Percentiles rank a stretch among this genome's conserved stretches.
Conservation (phyloP, 169 alveolate species). For the Plasmodium vivax region DNA sequence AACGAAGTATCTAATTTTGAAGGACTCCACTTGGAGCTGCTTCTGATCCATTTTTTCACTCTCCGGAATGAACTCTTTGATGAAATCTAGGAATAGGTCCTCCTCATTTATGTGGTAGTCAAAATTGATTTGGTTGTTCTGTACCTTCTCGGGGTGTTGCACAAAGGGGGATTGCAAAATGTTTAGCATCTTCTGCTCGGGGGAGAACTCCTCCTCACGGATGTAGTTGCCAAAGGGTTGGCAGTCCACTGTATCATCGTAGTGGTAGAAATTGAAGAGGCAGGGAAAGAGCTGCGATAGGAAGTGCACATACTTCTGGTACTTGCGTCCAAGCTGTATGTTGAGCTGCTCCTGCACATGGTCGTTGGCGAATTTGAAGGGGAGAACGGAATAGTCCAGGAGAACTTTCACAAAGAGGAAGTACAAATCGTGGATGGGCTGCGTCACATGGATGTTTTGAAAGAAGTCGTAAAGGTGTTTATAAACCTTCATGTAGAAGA, state of each 20-base stretch:
- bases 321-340: background rate
- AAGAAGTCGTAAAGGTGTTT: slow-evolving; percentile 20
- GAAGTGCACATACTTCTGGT: background rate
- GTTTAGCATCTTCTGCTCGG: slow-evolving; percentile 19
- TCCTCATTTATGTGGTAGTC: slow-evolving; percentile 13
- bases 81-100: background rate
- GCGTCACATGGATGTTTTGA: background rate
- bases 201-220: background rate
- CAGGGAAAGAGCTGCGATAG: background rate
- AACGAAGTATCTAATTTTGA: slow-evolving; percentile 22
- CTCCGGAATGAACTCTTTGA: slow-evolving; percentile 22
- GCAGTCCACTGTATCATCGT: slow-evolving; percentile 1
- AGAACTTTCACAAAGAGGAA: background rate
- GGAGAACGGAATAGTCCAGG: background rate
- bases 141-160: background rate
- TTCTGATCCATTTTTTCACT: background rate
- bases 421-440: slow-evolving; percentile 13
- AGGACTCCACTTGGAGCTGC: background rate
- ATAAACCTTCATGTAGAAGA: background rate
- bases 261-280: slow-evolving; percentile 23
- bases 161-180: slow-evolving; percentile 38
- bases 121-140: background rate
- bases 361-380: background rate
- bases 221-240: slow-evolving; percentile 8
- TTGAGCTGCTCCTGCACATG: background rate